Evolutionary conservation across 768 basidiomycete species (phyloP).

Genomic region (Phylloporus rhodoxanthus): DNA sequence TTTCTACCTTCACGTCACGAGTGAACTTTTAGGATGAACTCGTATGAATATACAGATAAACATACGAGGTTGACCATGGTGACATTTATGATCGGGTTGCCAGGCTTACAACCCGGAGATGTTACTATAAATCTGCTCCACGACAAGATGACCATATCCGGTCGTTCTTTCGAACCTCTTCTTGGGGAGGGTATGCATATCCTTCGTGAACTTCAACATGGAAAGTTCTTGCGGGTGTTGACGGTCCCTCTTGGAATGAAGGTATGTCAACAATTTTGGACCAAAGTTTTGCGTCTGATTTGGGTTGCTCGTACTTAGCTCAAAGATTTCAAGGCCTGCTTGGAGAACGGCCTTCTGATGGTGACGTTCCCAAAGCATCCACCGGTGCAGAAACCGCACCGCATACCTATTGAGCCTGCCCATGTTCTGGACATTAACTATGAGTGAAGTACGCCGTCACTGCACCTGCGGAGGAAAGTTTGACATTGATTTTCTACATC

Average conservation of each 20-base stretch:
- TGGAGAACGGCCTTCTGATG: background rate
- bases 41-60: background rate
- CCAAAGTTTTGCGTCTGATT: too few relatives aligned
- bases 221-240: background rate
- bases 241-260: background rate
- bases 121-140: background rate
- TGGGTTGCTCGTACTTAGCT: background rate
- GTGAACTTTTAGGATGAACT: background rate
- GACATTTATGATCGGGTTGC: background rate
- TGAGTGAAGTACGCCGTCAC: too few relatives aligned
- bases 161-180: background rate
- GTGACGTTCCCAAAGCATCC: background rate
- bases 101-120: background rate
- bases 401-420: background rate
- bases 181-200: background rate
- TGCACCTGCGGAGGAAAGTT: too few relatives aligned
- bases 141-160: background rate
- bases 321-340: background rate
- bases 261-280: background rate
- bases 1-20: background rate
- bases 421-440: too few relatives aligned
- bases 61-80: background rate
- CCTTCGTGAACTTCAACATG: background rate
- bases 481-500: too few relatives aligned
- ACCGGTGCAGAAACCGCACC: background rate